Evolutionary conservation across 2,329 filamentous ascomycete species (phyloP), one percentile per base, ranked within the genome.

Genomic region (Zymoseptoria pseudotritici): DNA sequence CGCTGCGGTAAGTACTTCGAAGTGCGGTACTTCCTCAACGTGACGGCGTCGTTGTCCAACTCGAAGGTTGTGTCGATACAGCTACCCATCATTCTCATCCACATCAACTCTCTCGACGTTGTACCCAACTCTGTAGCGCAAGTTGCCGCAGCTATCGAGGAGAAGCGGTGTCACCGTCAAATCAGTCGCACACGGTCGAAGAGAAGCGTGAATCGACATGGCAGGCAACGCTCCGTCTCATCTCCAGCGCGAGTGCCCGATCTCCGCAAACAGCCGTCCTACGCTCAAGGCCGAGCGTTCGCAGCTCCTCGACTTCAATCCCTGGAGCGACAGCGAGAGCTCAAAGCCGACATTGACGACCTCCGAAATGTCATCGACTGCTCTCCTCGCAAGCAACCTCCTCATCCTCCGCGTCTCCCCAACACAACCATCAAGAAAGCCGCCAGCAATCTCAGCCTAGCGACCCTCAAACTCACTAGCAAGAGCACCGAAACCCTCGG

Each of bases 101-200:
- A 82, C 64, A 82, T 83, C 75, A 83, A 82, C 62, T 82, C 81
- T 0, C 74, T 83, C 51, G 81, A 83, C 58, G 79, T 83, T 7
- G 75, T 82, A 8, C 81, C 81, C 19, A 83, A 83, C 58, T 79
- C 78, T 1, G 78, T 80, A 7, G 80, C 80, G 4, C 80, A 82
- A 69, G 81, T 83, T 2, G 80, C 81, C 29, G 78, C 79, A 24
- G 80, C 80, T 3, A 81, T 82, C 22, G 79, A 82, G 68, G 79
- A 82, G 61, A 82, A 81, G 66, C 70, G 63, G 49, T 62, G 59
- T 26, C 62, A 66, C 52, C 63, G 59, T 36, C 63, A 62, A 51
- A 50, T 55, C 52, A 56, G 54, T 20, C 64, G 59, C 36, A 61
- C 60, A 2, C 50, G 61, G 22, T 61, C 59, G 9, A 52, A 50